phyloP scores from a whole-genome alignment of 2,329 filamentous ascomycete genomes.

The Aspergillus candidus region DNA sequence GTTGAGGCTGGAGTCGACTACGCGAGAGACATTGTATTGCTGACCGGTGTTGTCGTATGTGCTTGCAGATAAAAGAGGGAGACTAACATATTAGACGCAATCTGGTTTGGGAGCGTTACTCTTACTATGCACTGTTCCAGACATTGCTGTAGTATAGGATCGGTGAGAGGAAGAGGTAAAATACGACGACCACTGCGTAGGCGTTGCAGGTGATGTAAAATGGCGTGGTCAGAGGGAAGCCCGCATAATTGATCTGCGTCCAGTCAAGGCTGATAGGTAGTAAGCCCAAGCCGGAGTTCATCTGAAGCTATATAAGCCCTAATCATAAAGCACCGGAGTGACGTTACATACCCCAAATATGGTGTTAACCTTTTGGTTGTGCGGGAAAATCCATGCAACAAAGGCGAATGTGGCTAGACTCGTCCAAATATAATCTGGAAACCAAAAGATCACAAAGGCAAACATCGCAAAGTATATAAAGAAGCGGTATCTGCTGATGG shows the following conservation, averaged over 20 bases:
- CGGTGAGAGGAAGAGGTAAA: slow-evolving; percentile 45
- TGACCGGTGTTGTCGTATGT: slow-evolving; percentile 30
- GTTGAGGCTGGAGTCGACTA: slow-evolving; percentile 24
- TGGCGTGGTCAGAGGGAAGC: slow-evolving; percentile 23
- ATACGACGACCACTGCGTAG: slow-evolving; percentile 49
- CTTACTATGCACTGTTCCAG: slow-evolving; percentile 38
- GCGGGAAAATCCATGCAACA: slow-evolving; percentile 43
- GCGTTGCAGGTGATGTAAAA: slow-evolving; percentile 51
- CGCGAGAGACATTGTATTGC: slow-evolving; percentile 25
- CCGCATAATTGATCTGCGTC: slow-evolving; percentile 30
- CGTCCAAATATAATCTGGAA: slow-evolving; percentile 46
- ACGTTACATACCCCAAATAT: slow-evolving; percentile 17
- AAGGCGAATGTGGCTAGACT: slow-evolving; percentile 44
- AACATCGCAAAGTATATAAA: slow-evolving; percentile 13
- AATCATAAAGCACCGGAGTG: too few species aligned
- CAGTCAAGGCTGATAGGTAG: slow-evolving; percentile 45
- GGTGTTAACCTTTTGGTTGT: slow-evolving; percentile 31
- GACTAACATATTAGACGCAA: slow-evolving; percentile 9
- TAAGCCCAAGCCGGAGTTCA: slow-evolving; percentile 23
- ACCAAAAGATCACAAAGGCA: slow-evolving; percentile 40
- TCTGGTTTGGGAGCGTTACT: background rate
- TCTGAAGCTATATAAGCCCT: slow-evolving; percentile 5
- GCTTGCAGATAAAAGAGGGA: slow-evolving; percentile 25
- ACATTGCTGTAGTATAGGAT: slow-evolving; percentile 54
- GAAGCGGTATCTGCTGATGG: slow-evolving; percentile 15